Evolutionary conservation across 495 filamentous ascomycete species (phyloP), one percentile per base, ranked within the genome.

Genomic region (Terfezia claveryi): DNA sequence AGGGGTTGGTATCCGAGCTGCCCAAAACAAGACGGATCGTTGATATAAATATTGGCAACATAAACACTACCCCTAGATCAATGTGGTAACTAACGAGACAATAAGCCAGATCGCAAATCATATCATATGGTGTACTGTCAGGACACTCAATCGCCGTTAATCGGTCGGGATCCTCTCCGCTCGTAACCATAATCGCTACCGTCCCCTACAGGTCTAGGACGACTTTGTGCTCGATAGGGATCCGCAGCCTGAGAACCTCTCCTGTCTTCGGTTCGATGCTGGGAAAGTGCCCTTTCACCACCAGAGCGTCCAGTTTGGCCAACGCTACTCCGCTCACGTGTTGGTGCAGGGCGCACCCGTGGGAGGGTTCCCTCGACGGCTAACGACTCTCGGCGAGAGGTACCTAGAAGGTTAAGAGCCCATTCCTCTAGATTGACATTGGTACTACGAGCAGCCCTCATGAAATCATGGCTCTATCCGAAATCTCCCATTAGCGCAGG

Each of bases 341-440:
- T 46, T 46, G 41, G 41, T 46, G 41, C 41, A 46, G 41, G 41
- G 2, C 41, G 12, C 4, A 46, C 41, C 17, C 41, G 4, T 46
- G 41, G 41, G 12, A 46, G 17, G 12, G 41, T 46, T 46, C 41
- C 41, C 17, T 46, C 41, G 17, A 46, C 41, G 8, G 41, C 41
- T 3, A 46, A 46, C 1, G 41, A 46, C 17, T 46, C 41, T 4
- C 41, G 41, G 14, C 41, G 41, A 46, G 41, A 20, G 4, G 41
- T 64, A 17, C 64, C 62, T 37, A 65, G 50, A 37, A 65, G 55
- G 0, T 49, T 55, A 51, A 60, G 57, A 23, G 63, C 63, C 63
- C 63, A 65, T 20, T 59, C 62, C 54, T 65, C 63, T 1, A 65
- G 54, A 10, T 65, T 62, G 10, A 65, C 63, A 37, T 65, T 65